These are phyloP conservation scores for Prillingera fragicola DNA, from an alignment of 1,284 basidiomycete species.

Conservation along the genomic window DNA sequence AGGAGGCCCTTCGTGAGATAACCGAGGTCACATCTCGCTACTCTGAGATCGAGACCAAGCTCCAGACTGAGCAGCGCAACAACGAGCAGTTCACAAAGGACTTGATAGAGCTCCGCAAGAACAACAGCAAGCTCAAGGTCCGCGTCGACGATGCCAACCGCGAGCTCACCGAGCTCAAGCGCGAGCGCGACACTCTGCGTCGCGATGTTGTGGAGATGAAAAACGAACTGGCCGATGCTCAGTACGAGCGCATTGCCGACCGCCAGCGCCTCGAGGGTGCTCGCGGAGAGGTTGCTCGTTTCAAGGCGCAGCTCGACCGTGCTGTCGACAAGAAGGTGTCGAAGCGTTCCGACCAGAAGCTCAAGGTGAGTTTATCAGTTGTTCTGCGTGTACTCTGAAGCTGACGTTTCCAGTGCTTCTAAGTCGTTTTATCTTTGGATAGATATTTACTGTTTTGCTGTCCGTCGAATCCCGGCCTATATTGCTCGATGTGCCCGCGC, in stretches of 20 bases:
- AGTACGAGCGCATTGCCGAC: conserved; percentile 34
- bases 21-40: conserved; percentile 11
- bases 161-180: conserved; percentile 24
- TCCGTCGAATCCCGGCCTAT: not conserved
- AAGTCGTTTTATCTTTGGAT: conserved; percentile 5
- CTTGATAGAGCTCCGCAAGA: conserved; percentile 24
- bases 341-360: conserved; percentile 32
- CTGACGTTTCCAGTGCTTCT: conserved; percentile 21
- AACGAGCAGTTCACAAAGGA: conserved; percentile 21
- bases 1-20: conserved; percentile 11
- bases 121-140: conserved; percentile 35
- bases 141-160: conserved; percentile 29
- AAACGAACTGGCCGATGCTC: conserved; percentile 26
- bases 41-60: conserved; percentile 11
- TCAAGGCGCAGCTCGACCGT: conserved; percentile 38
- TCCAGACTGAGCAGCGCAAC: conserved; percentile 14
- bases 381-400: not conserved
- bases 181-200: conserved; percentile 29
- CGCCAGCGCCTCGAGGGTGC: conserved; percentile 34
- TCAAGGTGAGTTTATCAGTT: conserved; percentile 33
- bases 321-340: conserved; percentile 39
- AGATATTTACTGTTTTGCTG: not conserved
- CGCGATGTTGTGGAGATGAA: conserved; percentile 22
- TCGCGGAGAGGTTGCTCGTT: conserved; percentile 31
- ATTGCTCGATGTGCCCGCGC: too few relatives aligned